Percentiles rank a stretch among this genome's conserved stretches.
Evolutionary conservation across 768 basidiomycete species (phyloP).

Genomic region (Mycena rosella): DNA sequence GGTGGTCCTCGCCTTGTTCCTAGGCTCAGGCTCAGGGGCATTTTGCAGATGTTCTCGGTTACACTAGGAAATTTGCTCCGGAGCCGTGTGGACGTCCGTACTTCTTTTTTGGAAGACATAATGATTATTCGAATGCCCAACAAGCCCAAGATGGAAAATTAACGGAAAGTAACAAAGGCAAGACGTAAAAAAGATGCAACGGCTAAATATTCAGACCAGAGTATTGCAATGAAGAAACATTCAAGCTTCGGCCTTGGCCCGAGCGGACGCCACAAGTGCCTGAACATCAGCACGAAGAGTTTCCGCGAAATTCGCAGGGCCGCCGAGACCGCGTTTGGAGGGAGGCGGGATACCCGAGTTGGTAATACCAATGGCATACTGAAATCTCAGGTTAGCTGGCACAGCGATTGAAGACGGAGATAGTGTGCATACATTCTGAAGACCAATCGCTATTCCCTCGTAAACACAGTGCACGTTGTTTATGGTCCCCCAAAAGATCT

Average conservation of each 20-base stretch:
- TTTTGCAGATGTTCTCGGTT: too few species aligned
- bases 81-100: too few species aligned
- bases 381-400: not conserved
- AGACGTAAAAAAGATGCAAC: too few species aligned
- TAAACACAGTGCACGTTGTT: slow-evolving; percentile 13
- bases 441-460: not conserved
- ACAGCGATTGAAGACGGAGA: not conserved
- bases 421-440: not conserved
- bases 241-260: not conserved
- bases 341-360: slow-evolving; percentile 8
- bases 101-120: too few species aligned
- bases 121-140: too few species aligned
- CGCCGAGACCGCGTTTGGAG: not conserved
- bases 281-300: slow-evolving; percentile 6
- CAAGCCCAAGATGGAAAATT: too few species aligned
- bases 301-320: not conserved
- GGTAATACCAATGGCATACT: slow-evolving; percentile 14
- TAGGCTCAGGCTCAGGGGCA: too few species aligned
- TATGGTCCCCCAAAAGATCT: slow-evolving; percentile 3
- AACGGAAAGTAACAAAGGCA: too few species aligned
- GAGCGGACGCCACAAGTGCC: slow-evolving; percentile 3
- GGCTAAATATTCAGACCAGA: too few species aligned
- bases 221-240: not conserved
- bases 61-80: too few species aligned
- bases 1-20: too few species aligned